phyloP scores from a whole-genome alignment of 352 stramenopile genomes.

The Aphanomyces cochlioides region DNA sequence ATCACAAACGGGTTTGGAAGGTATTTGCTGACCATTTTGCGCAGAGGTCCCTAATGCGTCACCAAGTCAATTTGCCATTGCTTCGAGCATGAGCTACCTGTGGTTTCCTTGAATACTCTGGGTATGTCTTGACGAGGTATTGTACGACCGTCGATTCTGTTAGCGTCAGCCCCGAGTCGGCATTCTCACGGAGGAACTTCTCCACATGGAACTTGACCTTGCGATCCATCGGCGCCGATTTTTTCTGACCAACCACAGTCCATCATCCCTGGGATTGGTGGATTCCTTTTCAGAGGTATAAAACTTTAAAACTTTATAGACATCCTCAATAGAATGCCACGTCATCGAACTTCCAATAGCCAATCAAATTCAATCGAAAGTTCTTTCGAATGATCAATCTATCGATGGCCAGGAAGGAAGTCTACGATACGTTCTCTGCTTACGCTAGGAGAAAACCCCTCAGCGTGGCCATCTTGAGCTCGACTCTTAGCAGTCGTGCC shows the following conservation, averaged over 20 bases:
- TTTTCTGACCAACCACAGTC: constrained; percentile 10
- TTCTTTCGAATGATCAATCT: too few species aligned
- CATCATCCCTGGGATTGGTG: not conserved
- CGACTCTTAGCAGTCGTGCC: too few species aligned
- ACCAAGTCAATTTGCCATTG: not conserved
- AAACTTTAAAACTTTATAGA: too few species aligned
- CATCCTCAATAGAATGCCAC: too few species aligned
- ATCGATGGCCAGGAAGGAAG: too few species aligned
- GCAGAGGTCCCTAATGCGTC: constrained; percentile 43
- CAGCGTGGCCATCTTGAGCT: too few species aligned
- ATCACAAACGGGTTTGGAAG: constrained; percentile 51
- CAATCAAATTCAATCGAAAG: too few species aligned
- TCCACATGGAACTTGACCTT: constrained; percentile 87
- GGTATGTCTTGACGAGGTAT: constrained; percentile 67
- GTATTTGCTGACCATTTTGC: constrained; percentile 66
- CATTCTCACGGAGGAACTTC: constrained; percentile 76
- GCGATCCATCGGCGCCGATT: constrained; percentile 53
- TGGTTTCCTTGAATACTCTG: constrained; percentile 85
- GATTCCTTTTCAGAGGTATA: not conserved
- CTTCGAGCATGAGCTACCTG: constrained; percentile 29
- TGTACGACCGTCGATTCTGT: constrained; percentile 58
- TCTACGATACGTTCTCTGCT: too few species aligned
- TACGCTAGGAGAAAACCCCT: too few species aligned
- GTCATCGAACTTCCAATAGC: too few species aligned
- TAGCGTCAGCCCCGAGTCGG: constrained; percentile 50